These are phyloP conservation scores for Coemansia sp. DNA, from an alignment of 192 early-diverging fungal species.

Conservation along the genomic window DNA sequence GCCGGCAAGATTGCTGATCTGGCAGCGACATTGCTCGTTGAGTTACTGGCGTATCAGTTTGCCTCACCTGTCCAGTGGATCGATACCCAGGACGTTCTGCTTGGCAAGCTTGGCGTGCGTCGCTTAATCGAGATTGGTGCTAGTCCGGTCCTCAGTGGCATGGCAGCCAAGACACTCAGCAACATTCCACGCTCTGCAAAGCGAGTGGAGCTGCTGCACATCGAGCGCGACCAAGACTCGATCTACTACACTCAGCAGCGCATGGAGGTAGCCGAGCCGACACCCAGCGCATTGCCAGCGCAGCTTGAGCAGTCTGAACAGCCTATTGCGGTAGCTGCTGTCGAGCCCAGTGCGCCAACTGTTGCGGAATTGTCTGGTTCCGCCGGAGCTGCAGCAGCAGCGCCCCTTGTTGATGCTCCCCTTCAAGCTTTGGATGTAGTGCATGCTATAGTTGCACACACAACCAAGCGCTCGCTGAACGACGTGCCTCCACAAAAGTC, in stretches of 20 bases:
- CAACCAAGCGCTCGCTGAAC: constrained; percentile 80
- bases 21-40: constrained; percentile 80
- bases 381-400: constrained; percentile 9
- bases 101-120: constrained; percentile 70
- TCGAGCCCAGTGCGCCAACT: constrained; percentile 18
- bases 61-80: constrained; percentile 95
- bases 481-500: constrained; percentile 75
- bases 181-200: not conserved
- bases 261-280: not conserved
- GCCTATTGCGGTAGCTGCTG: constrained; percentile 55
- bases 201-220: constrained; percentile 8
- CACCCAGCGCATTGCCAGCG: not conserved
- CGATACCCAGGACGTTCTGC: constrained; percentile 88
- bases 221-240: constrained; percentile 11
- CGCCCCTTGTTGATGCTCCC: constrained; percentile 69
- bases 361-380: not conserved
- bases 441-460: constrained; percentile 81
- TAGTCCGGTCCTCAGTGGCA: constrained; percentile 81
- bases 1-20: constrained; percentile 68
- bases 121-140: constrained; percentile 89
- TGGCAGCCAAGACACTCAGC: constrained; percentile 70
- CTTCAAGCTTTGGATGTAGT: constrained; percentile 79
- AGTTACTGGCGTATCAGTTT: constrained; percentile 92
- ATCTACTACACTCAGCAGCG: constrained; percentile 15
- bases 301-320: constrained; percentile 9